Conservation (phyloP, 257 asterid species). For the Nicotiana obtusifolia region DNA sequence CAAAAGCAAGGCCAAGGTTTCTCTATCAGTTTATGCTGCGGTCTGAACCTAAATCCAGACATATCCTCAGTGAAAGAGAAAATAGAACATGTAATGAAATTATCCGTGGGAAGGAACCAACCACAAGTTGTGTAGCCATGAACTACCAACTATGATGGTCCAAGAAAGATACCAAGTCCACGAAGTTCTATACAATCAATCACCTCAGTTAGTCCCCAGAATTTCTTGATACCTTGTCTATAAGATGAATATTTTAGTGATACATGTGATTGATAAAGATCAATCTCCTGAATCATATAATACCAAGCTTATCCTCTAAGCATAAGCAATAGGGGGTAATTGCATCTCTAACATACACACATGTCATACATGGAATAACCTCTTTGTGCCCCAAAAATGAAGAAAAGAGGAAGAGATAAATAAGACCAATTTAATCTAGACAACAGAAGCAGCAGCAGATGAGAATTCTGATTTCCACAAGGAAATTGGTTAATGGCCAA, state of each 20-base stretch:
- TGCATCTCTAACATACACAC: neutral
- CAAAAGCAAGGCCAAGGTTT: neutral
- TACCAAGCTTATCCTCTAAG: neutral
- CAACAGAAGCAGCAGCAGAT: neutral
- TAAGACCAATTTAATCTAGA: neutral
- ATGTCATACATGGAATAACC: neutral
- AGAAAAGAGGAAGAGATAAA: neutral
- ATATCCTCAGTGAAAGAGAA: neutral
- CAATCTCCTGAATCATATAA: neutral
- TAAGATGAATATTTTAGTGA: neutral
- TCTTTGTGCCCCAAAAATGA: neutral
- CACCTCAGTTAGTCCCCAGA: neutral
- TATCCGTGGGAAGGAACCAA: neutral
- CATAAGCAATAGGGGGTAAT: neutral
- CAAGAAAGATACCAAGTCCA: neutral
- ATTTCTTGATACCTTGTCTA: neutral
- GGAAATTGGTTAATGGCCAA: conserved; percentile 16
- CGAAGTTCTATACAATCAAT: neutral
- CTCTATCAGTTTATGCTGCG: neutral
- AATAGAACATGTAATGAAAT: neutral
- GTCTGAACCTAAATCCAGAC: neutral
- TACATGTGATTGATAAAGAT: neutral
- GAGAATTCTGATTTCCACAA: neutral
- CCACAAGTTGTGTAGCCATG: neutral
- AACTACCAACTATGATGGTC: neutral